These are phyloP conservation scores for Daldinia decipiens DNA, from an alignment of 495 filamentous ascomycete genomes.

Conservation along the genomic window DNA sequence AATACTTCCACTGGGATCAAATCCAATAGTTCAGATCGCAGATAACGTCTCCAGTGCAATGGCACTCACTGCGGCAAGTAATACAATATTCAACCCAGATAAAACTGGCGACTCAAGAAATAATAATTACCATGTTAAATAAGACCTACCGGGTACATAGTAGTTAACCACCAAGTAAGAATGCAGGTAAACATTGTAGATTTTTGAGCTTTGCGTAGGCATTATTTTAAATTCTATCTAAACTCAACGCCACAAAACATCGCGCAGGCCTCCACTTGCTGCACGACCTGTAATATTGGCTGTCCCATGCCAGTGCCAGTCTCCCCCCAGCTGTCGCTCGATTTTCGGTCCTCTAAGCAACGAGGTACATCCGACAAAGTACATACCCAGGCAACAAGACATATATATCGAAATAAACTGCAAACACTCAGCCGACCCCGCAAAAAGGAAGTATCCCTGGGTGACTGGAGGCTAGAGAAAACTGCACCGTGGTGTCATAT, in stretches of 20 bases:
- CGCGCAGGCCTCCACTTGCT: neutral
- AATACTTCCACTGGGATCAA: no score
- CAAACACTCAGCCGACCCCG: slow-evolving; percentile 11
- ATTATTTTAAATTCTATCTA: neutral
- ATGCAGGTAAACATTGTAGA: no score
- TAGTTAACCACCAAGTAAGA: no score
- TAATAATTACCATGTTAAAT: no score
- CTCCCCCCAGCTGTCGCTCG: neutral
- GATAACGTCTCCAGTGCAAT: no score
- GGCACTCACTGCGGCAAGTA: no score
- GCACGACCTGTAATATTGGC: neutral
- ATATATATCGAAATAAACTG: slow-evolving; percentile 11
- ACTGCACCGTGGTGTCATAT: slow-evolving; percentile 10
- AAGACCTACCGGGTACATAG: accelerated
- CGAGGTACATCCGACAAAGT: neutral
- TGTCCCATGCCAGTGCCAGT: neutral
- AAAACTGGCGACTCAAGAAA: no score
- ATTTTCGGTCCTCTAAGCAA: neutral
- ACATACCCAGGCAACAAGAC: neutral
- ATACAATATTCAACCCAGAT: no score
- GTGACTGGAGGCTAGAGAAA: slow-evolving; percentile 25
- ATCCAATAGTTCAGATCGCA: no score
- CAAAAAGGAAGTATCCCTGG: slow-evolving; percentile 14
- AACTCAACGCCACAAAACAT: neutral
- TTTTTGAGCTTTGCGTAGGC: neutral